Percentiles rank a stretch among this genome's conserved stretches.
Evolutionary conservation across 805 yeast genomes (phyloP).

Genomic region (Saccharomyces mikatae): DNA sequence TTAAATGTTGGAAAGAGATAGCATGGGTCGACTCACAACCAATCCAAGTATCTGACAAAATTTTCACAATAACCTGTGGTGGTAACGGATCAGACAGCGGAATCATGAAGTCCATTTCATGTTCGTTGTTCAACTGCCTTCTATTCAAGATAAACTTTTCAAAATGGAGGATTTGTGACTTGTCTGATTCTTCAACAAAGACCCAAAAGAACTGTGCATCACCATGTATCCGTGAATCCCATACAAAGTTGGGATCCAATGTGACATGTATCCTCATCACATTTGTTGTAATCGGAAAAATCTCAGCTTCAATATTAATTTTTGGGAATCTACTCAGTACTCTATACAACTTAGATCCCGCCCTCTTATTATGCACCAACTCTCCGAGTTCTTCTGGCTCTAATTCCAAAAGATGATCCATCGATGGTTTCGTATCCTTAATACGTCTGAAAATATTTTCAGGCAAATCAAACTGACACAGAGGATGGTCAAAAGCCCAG

Average conservation of each 20-base stretch:
- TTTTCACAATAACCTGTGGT: conserved; percentile 72
- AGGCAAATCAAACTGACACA: conserved; percentile 79
- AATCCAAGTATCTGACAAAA: conserved; percentile 80
- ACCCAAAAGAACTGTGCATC: conserved; percentile 85
- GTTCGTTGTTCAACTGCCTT: conserved; percentile 44
- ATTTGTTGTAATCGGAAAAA: conserved; percentile 79
- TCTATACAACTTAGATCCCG: conserved; percentile 58
- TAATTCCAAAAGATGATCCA: conserved; percentile 69
- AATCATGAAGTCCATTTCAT: conserved; percentile 84
- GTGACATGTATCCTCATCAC: conserved; percentile 75
- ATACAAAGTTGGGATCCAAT: conserved; percentile 67
- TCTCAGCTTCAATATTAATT: conserved; percentile 65
- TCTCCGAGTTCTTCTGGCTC: conserved; percentile 76
- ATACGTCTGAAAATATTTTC: conserved; percentile 54
- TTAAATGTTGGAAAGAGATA: conserved; percentile 82
- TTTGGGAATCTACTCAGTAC: conserved; percentile 67
- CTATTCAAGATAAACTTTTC: conserved; percentile 69
- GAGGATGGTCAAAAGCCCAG: conserved; percentile 89
- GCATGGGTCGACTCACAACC: conserved; percentile 73
- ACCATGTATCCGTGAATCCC: conserved; percentile 82
- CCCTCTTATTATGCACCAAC: conserved; percentile 68
- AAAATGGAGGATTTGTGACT: conserved; percentile 64
- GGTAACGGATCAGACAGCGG: conserved; percentile 88
- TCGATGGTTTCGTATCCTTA: conserved; percentile 54
- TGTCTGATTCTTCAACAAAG: conserved; percentile 78